Percentiles rank a stretch among this genome's conserved stretches.
Conservation (phyloP, 2,329 filamentous ascomycete species). For the Aspergillus luchuensis region DNA sequence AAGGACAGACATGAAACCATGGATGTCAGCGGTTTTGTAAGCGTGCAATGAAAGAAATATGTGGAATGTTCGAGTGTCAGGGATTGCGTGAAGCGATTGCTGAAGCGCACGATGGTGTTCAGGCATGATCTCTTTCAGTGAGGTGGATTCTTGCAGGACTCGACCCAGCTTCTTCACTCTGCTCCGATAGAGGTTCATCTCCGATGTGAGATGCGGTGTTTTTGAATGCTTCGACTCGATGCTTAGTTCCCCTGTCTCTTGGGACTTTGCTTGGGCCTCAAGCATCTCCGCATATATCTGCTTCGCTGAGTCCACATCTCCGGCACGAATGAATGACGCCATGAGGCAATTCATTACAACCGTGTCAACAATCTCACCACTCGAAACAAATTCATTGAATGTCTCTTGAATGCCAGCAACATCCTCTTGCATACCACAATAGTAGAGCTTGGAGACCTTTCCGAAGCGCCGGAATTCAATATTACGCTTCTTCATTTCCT, state of each 20-base stretch:
- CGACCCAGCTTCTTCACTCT: conserved; percentile 49
- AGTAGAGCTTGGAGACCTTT: conserved; percentile 79
- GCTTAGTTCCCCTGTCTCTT: conserved; percentile 32
- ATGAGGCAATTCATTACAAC: conserved; percentile 86
- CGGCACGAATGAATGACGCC: conserved; percentile 71
- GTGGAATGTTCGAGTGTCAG: conserved; percentile 76
- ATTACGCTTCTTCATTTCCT: conserved; percentile 73
- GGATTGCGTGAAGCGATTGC: conserved; percentile 64
- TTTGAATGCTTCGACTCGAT: conserved; percentile 22
- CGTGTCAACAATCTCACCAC: conserved; percentile 85
- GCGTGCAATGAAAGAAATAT: conserved; percentile 77
- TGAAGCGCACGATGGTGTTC: conserved; percentile 65
- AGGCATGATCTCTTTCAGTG: conserved; percentile 51
- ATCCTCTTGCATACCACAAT: conserved; percentile 74
- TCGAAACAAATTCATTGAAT: conserved; percentile 80
- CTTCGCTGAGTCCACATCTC: conserved; percentile 75
- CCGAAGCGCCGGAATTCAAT: conserved; percentile 75
- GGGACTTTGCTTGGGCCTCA: conserved; percentile 50
- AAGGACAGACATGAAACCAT: conserved; percentile 69
- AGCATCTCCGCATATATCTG: conserved; percentile 86
- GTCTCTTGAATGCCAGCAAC: conserved; percentile 72
- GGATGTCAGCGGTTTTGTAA: conserved; percentile 67
- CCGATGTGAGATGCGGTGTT: conserved; percentile 33
- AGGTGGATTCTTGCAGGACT: conserved; percentile 50
- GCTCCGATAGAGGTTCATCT: conserved; percentile 39